Conservation (phyloP, 192 early-diverging fungal genomes). For the Helicostylum pulchrum region DNA sequence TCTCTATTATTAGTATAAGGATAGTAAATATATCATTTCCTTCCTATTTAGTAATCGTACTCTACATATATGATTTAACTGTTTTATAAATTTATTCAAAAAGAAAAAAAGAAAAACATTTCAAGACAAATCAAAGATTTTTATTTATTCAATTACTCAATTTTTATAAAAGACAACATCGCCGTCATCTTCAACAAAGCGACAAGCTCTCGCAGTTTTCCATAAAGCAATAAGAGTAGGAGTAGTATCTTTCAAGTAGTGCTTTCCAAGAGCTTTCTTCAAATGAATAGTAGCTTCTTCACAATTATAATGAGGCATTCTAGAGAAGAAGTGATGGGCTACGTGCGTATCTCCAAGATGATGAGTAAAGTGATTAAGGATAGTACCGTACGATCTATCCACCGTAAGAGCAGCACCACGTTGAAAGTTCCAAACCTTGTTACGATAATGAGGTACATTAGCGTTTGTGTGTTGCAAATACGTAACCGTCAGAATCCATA, state of each 20-base stretch:
- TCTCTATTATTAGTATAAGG: too few species aligned
- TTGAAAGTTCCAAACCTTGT: slow-evolving; percentile 83
- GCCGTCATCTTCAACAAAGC: slow-evolving; percentile 90
- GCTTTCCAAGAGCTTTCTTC: slow-evolving; percentile 72
- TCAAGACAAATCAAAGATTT: too few species aligned
- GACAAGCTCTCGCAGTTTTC: slow-evolving; percentile 64
- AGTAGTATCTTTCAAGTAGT: slow-evolving; percentile 73
- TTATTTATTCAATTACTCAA: too few species aligned
- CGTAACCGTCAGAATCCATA: slow-evolving; percentile 92
- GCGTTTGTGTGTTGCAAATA: slow-evolving; percentile 91
- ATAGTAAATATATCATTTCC: too few species aligned
- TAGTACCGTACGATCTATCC: slow-evolving; percentile 82
- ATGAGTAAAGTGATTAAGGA: slow-evolving; percentile 80
- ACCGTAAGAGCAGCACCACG: slow-evolving; percentile 83
- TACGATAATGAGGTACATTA: slow-evolving; percentile 79
- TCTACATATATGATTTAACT: too few species aligned
- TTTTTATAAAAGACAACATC: slow-evolving; percentile 62
- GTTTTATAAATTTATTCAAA: too few species aligned
- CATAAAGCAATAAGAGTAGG: slow-evolving; percentile 64
- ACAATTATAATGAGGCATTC: slow-evolving; percentile 94
- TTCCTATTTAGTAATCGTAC: too few species aligned
- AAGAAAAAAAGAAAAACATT: too few species aligned
- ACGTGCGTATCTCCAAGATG: slow-evolving; percentile 87
- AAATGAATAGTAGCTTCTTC: slow-evolving; percentile 78
- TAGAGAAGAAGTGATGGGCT: slow-evolving; percentile 92